Evolutionary conservation across 306 rosid species (phyloP), one percentile per base, ranked within the genome.

Genomic region (Argentina anserina): DNA sequence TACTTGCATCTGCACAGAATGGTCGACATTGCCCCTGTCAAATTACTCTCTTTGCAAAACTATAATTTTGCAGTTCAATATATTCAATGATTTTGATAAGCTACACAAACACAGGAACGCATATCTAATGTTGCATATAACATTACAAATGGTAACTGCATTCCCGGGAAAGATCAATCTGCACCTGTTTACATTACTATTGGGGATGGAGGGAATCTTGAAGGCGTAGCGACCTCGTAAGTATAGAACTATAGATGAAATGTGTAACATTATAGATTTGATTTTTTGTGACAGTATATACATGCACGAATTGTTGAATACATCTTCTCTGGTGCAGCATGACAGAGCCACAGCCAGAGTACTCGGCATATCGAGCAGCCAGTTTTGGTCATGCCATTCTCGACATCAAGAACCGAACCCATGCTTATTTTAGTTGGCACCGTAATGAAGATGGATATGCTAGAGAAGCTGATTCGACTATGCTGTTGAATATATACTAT

Each of bases 121-220:
- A 73, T 87, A 46, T 88, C 92, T 6, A 91, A 91, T 71, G 21
- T 87, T 72, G 83, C 79, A 47, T 88, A 85, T 79, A 84, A 87
- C 42, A 18, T 89, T 13, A 76, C 75, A 45, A 87, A 91, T 79
- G 95, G 92, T 28, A 58, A 41, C 26, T 91, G 92, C 79, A 41
- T 37, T 70, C 89, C 97, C 11, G 64, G 84, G 5, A 84, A 81
- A 58, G 88, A 91, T 76, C 86, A 71, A 69, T 81, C 82, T 52
- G 95, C 97, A 41, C 95, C 90, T 39, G 95, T 89, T 9, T 91
- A 91, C 72, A 79, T 89, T 66, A 91, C 88, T 47, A 80, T 89
- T 65, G 97, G 97, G 3, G 97, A 91, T 81, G 97, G 97, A 79
- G 94, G 97, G 37, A 91, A 91, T 72, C 65, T 81, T 71, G 95